A percentile compares a stretch with the other conserved stretches of the same genome.
These are phyloP conservation scores for Pseudocercospora musae DNA, from an alignment of 2,329 filamentous ascomycete species.

Conservation along the genomic window DNA sequence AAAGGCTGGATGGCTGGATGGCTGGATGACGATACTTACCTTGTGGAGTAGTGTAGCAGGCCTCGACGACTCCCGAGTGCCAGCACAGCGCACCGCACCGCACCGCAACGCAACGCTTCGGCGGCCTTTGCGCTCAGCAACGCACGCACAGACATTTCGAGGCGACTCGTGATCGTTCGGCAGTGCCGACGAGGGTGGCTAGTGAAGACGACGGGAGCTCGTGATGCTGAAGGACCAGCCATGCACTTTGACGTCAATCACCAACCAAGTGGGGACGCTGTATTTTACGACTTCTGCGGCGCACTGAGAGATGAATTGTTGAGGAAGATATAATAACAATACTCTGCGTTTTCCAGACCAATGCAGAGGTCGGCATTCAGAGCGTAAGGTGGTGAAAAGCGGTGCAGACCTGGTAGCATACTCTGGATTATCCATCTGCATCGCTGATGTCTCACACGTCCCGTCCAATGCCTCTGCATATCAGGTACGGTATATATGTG, in stretches of 20 bases:
- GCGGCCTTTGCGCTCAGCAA: not conserved
- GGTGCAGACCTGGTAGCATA: too few relatives aligned
- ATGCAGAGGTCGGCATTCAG: too few relatives aligned
- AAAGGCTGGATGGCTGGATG: not conserved
- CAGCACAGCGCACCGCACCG: too few relatives aligned
- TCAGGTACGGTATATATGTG: not conserved
- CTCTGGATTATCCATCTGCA: too few relatives aligned
- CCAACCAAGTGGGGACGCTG: not conserved
- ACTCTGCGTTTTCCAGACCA: too few relatives aligned
- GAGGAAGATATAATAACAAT: too few relatives aligned
- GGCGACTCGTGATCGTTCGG: not conserved
- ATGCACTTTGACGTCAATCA: not conserved
- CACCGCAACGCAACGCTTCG: too few relatives aligned
- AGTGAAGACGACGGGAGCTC: not conserved
- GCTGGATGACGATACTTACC: conserved; percentile 6
- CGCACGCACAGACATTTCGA: not conserved
- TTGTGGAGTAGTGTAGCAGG: not conserved
- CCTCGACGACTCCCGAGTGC: too few relatives aligned
- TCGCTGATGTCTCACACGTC: not conserved
- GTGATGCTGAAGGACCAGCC: not conserved
- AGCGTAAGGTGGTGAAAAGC: too few relatives aligned
- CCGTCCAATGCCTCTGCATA: not conserved
- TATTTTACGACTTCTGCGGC: not conserved
- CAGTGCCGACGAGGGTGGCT: not conserved
- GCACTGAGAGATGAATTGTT: too few relatives aligned